Base-by-base conservation (phyloP, 148 eudicot genomes). In the Chenopodium album region DNA sequence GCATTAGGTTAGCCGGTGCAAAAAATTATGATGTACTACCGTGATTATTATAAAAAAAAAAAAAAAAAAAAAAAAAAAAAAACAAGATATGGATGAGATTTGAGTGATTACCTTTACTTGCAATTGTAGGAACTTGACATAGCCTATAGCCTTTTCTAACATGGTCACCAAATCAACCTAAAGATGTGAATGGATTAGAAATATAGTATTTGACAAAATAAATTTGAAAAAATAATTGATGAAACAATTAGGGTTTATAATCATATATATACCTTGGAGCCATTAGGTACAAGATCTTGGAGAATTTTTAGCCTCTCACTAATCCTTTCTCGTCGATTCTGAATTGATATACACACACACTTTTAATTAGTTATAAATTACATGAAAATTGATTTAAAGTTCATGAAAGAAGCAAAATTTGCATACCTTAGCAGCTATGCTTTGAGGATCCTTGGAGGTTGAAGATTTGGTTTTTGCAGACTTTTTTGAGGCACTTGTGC, bases 141-240 rank as follows among this genome's bases (percentile, higher is more conserved):
- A 96, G 66, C 97, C 86, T 34, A 94, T 94, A 60, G 98, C 99
- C 84, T 96, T 96, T 83, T 96, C 99, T 79, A 96, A 67, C 99
- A 96, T 96, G 26, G 99, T 96, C 16, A 96, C 99, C 87, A 96
- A 79, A 92, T 96, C 99, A 89, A 96, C 99, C 98, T 95, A 84
- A 6, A 75, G 72, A 2, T 17, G 4, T 37, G 16, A 63, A 16
- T 28, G 37, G 7, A 13, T 74, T 46, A 71, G 29, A 48, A 63
- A 65, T 9, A 23, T 10, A 22, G 4, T n/a, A 20, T 37, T 23
- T 0, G 9, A 41, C 2, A 19, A 1, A 13, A 34, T 41, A 23
- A 1, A 75, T 66, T 32, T 3, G 17, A 52, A 10, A 0, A 71
- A 20, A 65, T 48, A 4, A 4, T 23, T 4, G 1, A 63, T 47